These are phyloP conservation scores for Nothophoma quercina DNA, from an alignment of 2,329 filamentous ascomycete genomes.

Conservation along the genomic window DNA sequence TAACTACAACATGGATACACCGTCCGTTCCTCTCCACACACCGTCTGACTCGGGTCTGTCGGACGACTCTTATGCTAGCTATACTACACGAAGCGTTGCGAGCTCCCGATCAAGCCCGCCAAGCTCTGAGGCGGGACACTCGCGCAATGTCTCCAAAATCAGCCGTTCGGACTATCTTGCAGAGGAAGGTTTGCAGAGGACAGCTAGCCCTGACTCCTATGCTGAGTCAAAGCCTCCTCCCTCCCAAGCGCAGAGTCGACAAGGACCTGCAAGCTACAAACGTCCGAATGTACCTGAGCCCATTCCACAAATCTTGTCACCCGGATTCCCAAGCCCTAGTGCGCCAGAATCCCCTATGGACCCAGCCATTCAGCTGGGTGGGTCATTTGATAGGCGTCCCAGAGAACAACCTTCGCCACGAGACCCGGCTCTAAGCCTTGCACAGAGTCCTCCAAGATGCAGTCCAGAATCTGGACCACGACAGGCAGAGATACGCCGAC, in stretches of 20 bases:
- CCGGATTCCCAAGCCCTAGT: slow-evolving; percentile 27
- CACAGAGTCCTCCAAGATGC: slow-evolving; percentile 23
- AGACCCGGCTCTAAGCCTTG: slow-evolving; percentile 25
- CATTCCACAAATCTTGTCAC: slow-evolving; percentile 30
- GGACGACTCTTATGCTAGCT: slow-evolving; percentile 47
- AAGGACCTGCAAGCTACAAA: slow-evolving; percentile 29
- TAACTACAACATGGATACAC: slow-evolving; percentile 29
- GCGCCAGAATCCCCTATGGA: slow-evolving; percentile 51
- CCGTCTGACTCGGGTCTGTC: slow-evolving; percentile 52
- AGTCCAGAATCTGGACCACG: slow-evolving; percentile 24
- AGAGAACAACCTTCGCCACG: slow-evolving; percentile 19
- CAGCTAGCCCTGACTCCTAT: slow-evolving; percentile 42
- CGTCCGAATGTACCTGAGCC: slow-evolving; percentile 32
- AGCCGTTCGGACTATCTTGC: slow-evolving; percentile 30
- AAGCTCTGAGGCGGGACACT: slow-evolving; percentile 45
- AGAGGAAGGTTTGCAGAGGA: slow-evolving; percentile 37
- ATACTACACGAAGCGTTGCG: slow-evolving; percentile 42
- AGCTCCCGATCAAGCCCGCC: slow-evolving; percentile 51
- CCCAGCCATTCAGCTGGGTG: slow-evolving; percentile 49
- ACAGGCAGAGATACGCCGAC: slow-evolving; percentile 30
- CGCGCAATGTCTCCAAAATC: slow-evolving; percentile 41
- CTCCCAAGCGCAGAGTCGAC: slow-evolving; percentile 21
- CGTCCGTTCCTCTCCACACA: slow-evolving; percentile 44
- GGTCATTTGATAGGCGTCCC: slow-evolving; percentile 29
- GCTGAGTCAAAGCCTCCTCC: slow-evolving; percentile 26